Evolutionary conservation across 2,329 filamentous ascomycete species (phyloP), one percentile per base, ranked within the genome.

Genomic region (Paraphoma sp.): DNA sequence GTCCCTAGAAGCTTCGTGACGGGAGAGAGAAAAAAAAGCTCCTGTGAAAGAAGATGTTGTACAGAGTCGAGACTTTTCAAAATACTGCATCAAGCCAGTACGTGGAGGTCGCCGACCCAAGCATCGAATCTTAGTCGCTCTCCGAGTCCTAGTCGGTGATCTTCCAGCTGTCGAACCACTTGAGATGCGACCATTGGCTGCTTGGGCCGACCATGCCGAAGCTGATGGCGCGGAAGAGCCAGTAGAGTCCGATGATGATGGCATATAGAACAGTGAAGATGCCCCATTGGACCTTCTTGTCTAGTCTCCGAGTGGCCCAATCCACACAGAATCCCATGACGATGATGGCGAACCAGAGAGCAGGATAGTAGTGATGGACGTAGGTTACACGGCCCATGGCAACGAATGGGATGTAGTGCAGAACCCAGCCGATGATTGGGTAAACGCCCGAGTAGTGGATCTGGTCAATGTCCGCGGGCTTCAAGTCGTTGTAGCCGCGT

Each of bases 301-400:
- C 84, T 63, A 91, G 81, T 69, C 85, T 88, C 63, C 88, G 85
- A 45, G 92, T 86, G 61, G 89, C 82, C 89, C 92, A 98, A 77
- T 98, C 93, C 53, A 91, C 80, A 65, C 93, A 85, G 84, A 99
- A 99, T 51, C 93, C 94, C 60, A 93, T 87, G 14, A 86, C 87
- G 45, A 99, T 82, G 64, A 99, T 97, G 69, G 95, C 93, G 77
- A 98, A 99, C 83, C 98, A 99, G 10, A 99, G 86, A 9, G 95
- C 95, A 10, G 95, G 95, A 78, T 98, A 99, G 83, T 99, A 99
- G 82, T 99, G 95, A 78, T 99, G 95, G 52, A 99, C 95, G 73
- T 99, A 99, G 14, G 95, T 99, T 59, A 99, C 95, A 84, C 95
- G 92, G 10, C 93, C 95, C 96, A 99, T 99, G 73, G 95, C 87